Evolutionary conservation across 805 yeast species (phyloP).

Genomic region (Ogataea philodendri): DNA sequence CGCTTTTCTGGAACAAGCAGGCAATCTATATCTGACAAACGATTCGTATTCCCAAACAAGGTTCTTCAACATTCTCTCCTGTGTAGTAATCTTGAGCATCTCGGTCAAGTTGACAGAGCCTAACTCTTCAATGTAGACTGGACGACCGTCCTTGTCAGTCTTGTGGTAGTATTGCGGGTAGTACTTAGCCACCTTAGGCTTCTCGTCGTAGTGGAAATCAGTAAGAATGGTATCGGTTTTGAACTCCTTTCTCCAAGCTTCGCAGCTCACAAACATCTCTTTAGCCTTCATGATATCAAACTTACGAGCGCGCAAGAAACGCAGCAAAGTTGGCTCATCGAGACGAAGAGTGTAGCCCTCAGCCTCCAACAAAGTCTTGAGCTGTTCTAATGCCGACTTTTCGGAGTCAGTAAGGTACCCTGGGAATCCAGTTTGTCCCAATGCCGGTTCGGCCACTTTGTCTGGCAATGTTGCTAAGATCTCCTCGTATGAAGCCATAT

Average conservation of each 20-base stretch:
- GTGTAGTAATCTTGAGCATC: constrained; percentile 90
- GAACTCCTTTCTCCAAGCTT: constrained; percentile 84
- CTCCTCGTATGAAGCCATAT: constrained; percentile 28
- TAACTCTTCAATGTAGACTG: constrained; percentile 89
- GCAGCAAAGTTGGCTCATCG: constrained; percentile 79
- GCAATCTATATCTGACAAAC: constrained; percentile 77
- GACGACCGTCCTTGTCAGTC: constrained; percentile 96
- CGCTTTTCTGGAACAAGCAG: constrained; percentile 87
- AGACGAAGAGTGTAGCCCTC: constrained; percentile 73
- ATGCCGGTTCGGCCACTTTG: constrained; percentile 52
- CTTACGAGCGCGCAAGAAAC: constrained; percentile 94
- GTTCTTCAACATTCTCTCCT: constrained; percentile 94
- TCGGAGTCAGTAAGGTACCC: constrained; percentile 76
- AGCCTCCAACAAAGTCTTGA: constrained; percentile 56
- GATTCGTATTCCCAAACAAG: constrained; percentile 98
- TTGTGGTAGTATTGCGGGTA: constrained; percentile 98
- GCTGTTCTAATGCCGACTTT: constrained; percentile 51
- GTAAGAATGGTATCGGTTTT: constrained; percentile 83
- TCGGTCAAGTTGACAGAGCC: constrained; percentile 87
- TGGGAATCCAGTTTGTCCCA: constrained; percentile 68
- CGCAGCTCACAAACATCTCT: constrained; percentile 83
- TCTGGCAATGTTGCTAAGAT: constrained; percentile 35
- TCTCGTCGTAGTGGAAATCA: constrained; percentile 92
- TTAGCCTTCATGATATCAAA: constrained; percentile 78
- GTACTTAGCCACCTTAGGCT: constrained; percentile 79